Conservation (phyloP, 179 eudicot species). For the Beta lomatogona region DNA sequence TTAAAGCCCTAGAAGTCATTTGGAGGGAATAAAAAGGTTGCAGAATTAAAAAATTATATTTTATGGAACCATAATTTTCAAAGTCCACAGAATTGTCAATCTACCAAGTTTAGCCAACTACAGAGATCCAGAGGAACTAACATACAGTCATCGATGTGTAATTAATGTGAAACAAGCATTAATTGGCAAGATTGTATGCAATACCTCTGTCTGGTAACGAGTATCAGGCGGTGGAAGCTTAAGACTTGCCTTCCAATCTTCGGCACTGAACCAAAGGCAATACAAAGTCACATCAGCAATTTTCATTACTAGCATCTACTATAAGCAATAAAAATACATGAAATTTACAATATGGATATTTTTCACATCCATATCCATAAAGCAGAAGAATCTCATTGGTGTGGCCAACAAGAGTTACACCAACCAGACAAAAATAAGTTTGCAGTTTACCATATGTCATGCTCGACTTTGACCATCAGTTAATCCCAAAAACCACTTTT, state of each 20-base stretch:
- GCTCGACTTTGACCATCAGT: not conserved
- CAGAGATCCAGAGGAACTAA: not conserved
- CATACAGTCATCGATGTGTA: not conserved
- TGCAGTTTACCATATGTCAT: not conserved
- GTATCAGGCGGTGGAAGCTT: conserved; percentile 34
- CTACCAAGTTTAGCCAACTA: not conserved
- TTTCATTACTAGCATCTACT: not conserved
- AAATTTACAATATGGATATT: not conserved
- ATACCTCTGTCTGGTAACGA: conserved; percentile 35
- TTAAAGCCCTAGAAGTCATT: not conserved
- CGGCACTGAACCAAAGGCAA: conserved; percentile 24
- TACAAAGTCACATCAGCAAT: conserved; percentile 16
- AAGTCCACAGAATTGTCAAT: not conserved
- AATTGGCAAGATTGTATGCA: conserved; percentile 1
- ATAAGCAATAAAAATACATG: not conserved
- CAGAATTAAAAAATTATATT: not conserved
- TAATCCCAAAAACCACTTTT: not conserved
- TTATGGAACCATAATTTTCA: not conserved
- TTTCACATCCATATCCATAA: not conserved
- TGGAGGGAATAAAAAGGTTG: not conserved
- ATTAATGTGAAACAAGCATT: not conserved
- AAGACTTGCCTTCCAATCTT: conserved; percentile 33
- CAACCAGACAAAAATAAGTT: not conserved
- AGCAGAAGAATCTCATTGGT: not conserved
- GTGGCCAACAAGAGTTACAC: not conserved